These are phyloP conservation scores for Didymella pinodella DNA, from an alignment of 2,329 filamentous ascomycete species.

Conservation along the genomic window DNA sequence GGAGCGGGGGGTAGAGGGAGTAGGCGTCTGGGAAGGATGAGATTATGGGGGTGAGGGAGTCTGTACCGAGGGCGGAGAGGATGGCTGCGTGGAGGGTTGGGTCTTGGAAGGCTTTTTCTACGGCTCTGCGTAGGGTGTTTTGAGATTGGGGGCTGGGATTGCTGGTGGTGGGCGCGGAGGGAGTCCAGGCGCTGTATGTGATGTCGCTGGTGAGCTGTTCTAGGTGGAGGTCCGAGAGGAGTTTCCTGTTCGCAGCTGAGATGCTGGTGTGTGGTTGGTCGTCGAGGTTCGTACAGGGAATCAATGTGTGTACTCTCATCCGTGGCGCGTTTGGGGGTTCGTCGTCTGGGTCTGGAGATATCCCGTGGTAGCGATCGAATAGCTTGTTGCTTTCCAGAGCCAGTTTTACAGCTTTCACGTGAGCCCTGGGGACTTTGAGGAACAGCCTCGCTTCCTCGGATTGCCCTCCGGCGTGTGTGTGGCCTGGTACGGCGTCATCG, in stretches of 20 bases:
- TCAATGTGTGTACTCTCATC: not conserved
- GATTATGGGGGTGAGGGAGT: constrained; percentile 22
- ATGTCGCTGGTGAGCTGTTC: not conserved
- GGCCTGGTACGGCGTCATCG: not conserved
- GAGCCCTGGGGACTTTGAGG: constrained; percentile 39
- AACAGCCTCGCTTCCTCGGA: constrained; percentile 3
- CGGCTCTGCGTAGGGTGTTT: constrained; percentile 37
- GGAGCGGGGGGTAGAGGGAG: constrained; percentile 64
- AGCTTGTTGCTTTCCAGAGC: constrained; percentile 43
- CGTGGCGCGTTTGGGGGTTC: no score
- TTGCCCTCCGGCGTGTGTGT: not conserved
- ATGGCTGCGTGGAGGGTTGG: no score
- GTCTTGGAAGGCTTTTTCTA: constrained; percentile 26
- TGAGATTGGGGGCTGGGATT: not conserved
- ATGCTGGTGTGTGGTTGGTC: no score
- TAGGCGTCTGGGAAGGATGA: constrained; percentile 53
- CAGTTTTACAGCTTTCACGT: constrained; percentile 52
- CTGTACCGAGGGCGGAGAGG: no score
- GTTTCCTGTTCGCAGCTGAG: no score
- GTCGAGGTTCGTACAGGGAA: no score
- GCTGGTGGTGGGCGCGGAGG: no score
- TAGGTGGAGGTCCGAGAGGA: constrained; percentile 22
- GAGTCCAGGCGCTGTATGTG: not conserved
- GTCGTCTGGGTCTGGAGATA: constrained; percentile 21
- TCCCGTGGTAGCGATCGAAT: constrained; percentile 44